Evolutionary conservation across 805 yeast genomes (phyloP), one percentile per base, ranked within the genome.

Genomic region (Aciculoconidium aculeatum): DNA sequence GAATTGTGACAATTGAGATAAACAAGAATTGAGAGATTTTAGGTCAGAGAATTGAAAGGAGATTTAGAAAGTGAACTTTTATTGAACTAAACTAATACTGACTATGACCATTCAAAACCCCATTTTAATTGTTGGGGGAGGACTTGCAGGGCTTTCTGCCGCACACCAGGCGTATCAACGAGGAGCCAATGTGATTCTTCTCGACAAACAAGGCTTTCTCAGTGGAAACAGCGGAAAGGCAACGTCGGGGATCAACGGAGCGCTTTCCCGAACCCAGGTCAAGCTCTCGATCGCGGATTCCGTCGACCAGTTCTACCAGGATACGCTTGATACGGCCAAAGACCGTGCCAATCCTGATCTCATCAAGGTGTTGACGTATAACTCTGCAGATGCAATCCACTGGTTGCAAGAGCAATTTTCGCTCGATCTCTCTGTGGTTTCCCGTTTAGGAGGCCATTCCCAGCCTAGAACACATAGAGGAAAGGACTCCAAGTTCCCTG

Each of bases 391-490:
- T 23, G 88, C 92, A 0, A 69, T 84, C 27, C 72, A 72, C 27
- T 84, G 94, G 90, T 65, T 84, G 29, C 80, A 79, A 41, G 66
- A 70, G 17, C 70, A 66, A 4, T 75, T 82, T 42, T 68, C 65
- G 5, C 56, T 82, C 28, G 83, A 78, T 42, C 58, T 84, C 32
- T 69, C 81, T 6, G 62, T 77, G 10, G 80, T 84, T 8, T 70
- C 84, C n/a, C 72, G 83, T 42, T 55, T 84, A 23, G 94, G 94
- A 15, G 95, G 95, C 3, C 94, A 84, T 48, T 77, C 87, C 1
- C 74, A 67, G 28, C 77, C 85, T 12, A 66, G 95, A 51, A 84
- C 95, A 1, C 94, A 84, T 51, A 68, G 94, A 42, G 88, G 94
- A 1, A 69, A 72, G 28, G 80, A 74, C 36, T 68, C 75, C 11